Percentiles rank a stretch among this genome's conserved stretches.
Evolutionary conservation across 2,329 filamentous ascomycete genomes (phyloP).

Genomic region (Nannizzia gypsea): DNA sequence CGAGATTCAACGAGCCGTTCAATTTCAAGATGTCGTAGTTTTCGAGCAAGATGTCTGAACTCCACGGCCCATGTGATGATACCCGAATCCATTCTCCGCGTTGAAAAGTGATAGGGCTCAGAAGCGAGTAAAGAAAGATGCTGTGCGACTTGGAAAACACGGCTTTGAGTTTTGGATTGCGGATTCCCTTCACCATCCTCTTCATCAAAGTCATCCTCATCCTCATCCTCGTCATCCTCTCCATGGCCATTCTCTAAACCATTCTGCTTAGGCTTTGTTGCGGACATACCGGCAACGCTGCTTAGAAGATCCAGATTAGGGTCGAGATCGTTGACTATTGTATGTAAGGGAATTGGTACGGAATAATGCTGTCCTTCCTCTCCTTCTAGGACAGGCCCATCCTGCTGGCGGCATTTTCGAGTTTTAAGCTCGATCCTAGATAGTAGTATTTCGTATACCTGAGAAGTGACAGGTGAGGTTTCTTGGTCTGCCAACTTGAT

Average conservation of each 20-base stretch:
- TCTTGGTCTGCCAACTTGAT: constrained; percentile 58
- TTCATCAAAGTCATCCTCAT: constrained; percentile 30
- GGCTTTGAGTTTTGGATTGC: constrained; percentile 11
- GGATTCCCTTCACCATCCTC: constrained; percentile 43
- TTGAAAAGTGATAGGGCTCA: constrained; percentile 29
- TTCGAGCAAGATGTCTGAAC: constrained; percentile 59
- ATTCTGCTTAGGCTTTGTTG: constrained; percentile 17
- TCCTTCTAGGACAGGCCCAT: constrained; percentile 30
- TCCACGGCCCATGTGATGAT: constrained; percentile 73
- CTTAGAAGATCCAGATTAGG: constrained; percentile 27
- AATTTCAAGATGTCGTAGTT: constrained; percentile 63
- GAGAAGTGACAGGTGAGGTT: constrained; percentile 61
- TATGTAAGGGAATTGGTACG: constrained; percentile 24
- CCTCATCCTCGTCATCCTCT: constrained; percentile 29
- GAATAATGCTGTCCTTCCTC: constrained; percentile 33
- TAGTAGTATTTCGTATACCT: constrained; percentile 66
- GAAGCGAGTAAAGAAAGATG: constrained; percentile 41
- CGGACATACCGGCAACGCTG: constrained; percentile 25
- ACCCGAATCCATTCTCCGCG: constrained; percentile 33
- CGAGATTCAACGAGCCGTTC: constrained; percentile 69
- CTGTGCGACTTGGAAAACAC: constrained; percentile 27
- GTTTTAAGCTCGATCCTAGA: constrained; percentile 57
- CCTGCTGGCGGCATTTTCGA: constrained; percentile 48
- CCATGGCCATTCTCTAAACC: constrained; percentile 30
- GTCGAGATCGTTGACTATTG: constrained; percentile 28